A percentile compares a stretch with the other conserved stretches of the same genome.
phyloP scores from a whole-genome alignment of 2,329 filamentous ascomycete species.

The Rhynchosporium agropyri region DNA sequence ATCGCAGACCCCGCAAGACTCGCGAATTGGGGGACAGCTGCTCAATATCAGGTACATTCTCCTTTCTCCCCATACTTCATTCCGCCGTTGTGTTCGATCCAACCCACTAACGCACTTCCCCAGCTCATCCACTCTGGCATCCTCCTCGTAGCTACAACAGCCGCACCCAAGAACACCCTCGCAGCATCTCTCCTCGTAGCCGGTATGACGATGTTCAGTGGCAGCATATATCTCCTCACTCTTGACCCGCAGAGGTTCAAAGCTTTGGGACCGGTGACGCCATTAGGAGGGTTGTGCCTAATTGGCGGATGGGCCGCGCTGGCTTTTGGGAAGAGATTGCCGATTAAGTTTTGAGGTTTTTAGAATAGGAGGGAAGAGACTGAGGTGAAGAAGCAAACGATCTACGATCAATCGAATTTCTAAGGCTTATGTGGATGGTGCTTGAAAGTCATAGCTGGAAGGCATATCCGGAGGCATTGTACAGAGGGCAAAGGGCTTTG shows the following conservation, averaged over 20 bases:
- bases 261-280: conserved; percentile 64
- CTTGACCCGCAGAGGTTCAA: conserved; percentile 64
- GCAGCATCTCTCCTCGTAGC: conserved; percentile 62
- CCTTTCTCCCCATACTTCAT: not conserved
- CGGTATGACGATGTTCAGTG: conserved; percentile 69
- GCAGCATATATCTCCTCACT: conserved; percentile 64
- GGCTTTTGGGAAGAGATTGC: conserved; percentile 41
- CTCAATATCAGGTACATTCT: conserved; percentile 63
- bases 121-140: conserved; percentile 65
- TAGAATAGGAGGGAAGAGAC: conserved; percentile 4
- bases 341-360: conserved; percentile 38
- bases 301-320: conserved; percentile 57
- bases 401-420: not conserved
- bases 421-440: not conserved
- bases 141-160: conserved; percentile 57
- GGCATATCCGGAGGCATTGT: too few species aligned
- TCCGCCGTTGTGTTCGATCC: too few species aligned
- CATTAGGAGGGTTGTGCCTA: conserved; percentile 63
- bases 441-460: not conserved
- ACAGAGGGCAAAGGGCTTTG: too few species aligned
- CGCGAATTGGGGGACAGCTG: conserved; percentile 64
- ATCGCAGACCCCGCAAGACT: conserved; percentile 61
- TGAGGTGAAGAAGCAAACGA: too few species aligned
- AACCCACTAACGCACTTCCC: not conserved
- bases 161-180: conserved; percentile 56